Conservation (phyloP, 805 yeast genomes). For the Metschnikowia anglica region DNA sequence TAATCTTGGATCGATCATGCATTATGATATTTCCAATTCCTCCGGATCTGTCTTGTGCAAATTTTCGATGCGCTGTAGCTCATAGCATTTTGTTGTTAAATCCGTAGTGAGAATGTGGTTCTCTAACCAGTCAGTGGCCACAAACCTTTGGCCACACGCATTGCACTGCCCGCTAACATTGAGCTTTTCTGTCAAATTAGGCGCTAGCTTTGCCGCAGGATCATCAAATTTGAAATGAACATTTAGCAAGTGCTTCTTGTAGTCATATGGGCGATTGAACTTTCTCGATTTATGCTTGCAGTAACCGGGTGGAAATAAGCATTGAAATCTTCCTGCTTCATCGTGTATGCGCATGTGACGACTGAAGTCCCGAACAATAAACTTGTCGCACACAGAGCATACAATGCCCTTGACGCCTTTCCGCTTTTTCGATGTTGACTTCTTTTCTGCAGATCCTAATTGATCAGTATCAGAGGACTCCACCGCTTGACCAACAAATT, state of each 20-base stretch:
- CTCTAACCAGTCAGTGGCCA: constrained; percentile 57
- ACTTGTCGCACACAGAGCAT: constrained; percentile 41
- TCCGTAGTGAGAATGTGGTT: constrained; percentile 46
- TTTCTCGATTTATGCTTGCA: constrained; percentile 44
- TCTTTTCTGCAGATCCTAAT: constrained; percentile 8
- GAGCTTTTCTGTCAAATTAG: constrained; percentile 42
- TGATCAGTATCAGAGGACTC: constrained; percentile 6
- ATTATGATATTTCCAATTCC: neutral
- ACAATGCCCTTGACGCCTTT: constrained; percentile 35
- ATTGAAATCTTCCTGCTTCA: constrained; percentile 43
- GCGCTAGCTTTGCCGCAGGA: constrained; percentile 39
- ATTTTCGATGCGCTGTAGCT: constrained; percentile 12
- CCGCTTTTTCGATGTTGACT: constrained; percentile 24
- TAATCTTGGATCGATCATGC: neutral
- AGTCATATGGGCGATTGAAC: constrained; percentile 47
- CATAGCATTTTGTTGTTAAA: constrained; percentile 6
- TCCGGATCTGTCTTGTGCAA: constrained; percentile 5
- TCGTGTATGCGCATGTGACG: constrained; percentile 46
- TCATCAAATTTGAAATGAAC: constrained; percentile 44
- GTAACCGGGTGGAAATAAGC: constrained; percentile 39
- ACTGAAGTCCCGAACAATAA: constrained; percentile 41
- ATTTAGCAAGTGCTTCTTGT: constrained; percentile 44
- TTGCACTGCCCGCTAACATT: constrained; percentile 38
- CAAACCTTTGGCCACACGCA: constrained; percentile 49
- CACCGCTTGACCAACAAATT: neutral